Conservation (phyloP, 2,329 filamentous ascomycete genomes). For the Apiospora sp. region DNA sequence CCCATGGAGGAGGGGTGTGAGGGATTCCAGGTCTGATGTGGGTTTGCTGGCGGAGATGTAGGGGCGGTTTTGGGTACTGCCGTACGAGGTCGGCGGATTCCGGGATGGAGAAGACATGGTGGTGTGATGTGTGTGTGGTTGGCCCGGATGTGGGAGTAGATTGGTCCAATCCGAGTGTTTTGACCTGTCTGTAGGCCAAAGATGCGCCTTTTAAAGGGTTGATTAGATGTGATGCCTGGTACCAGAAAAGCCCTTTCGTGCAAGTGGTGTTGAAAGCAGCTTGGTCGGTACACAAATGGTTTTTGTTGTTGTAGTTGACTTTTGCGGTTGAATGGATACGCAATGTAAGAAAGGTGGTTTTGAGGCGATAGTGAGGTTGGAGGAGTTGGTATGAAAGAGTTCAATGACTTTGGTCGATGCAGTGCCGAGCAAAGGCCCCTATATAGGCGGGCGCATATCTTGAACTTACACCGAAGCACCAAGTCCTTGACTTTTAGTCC, state of each 20-base stretch:
- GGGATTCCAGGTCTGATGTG: constrained; percentile 8
- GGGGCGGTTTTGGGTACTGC: not conserved
- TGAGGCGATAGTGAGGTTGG: too few species aligned
- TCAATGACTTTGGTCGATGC: not conserved
- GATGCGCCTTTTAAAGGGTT: not conserved
- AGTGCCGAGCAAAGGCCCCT: not conserved
- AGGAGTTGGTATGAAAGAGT: not conserved
- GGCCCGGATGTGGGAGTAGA: not conserved
- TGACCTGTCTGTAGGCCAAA: not conserved
- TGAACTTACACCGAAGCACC: not conserved
- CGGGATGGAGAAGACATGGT: constrained; percentile 11
- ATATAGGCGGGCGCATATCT: not conserved
- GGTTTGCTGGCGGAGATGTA: not conserved
- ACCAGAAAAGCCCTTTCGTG: not conserved
- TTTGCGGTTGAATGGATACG: too few species aligned
- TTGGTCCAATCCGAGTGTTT: not conserved
- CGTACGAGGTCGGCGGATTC: constrained; percentile 14
- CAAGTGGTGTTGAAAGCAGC: not conserved
- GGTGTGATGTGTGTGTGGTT: not conserved
- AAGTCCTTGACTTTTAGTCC: not conserved
- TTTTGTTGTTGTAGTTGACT: too few species aligned
- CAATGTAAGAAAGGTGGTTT: too few species aligned
- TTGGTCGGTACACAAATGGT: not conserved
- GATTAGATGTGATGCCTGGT: not conserved
- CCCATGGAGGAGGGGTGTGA: not conserved